These are phyloP conservation scores for Solanum sejunctum DNA, from an alignment of 257 asterid species.

Conservation along the genomic window DNA sequence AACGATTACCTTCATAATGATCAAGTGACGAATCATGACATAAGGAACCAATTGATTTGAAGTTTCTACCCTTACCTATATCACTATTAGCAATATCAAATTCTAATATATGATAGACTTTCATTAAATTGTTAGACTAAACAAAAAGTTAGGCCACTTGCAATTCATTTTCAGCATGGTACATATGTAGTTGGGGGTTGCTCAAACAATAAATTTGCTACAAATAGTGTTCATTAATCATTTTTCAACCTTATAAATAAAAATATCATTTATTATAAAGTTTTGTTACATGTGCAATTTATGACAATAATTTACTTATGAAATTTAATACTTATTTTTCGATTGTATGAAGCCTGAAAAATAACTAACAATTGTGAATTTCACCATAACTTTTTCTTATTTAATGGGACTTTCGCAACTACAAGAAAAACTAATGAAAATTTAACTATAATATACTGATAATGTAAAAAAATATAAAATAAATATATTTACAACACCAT, in stretches of 20 bases:
- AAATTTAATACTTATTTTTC: background rate
- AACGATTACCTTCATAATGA: too few relatives aligned
- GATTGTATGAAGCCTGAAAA: background rate
- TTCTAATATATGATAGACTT: background rate
- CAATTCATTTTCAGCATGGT: background rate
- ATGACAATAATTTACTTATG: background rate
- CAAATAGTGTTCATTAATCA: background rate
- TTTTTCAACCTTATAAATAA: background rate
- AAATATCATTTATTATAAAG: background rate
- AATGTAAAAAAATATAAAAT: background rate
- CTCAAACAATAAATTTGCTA: background rate
- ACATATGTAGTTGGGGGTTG: background rate
- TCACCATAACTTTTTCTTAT: background rate
- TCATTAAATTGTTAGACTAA: background rate
- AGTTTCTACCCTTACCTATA: background rate
- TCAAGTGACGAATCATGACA: background rate
- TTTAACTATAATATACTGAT: background rate
- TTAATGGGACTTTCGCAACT: background rate
- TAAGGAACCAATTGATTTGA: background rate
- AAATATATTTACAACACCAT: too few relatives aligned
- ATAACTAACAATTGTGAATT: background rate
- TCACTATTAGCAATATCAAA: background rate
- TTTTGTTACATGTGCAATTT: background rate
- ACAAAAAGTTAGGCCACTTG: background rate
- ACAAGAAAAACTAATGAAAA: background rate